A percentile compares a stretch with the other conserved stretches of the same genome.
Conservation (phyloP, 2,329 filamentous ascomycete species). For the Apiospora aurea region DNA sequence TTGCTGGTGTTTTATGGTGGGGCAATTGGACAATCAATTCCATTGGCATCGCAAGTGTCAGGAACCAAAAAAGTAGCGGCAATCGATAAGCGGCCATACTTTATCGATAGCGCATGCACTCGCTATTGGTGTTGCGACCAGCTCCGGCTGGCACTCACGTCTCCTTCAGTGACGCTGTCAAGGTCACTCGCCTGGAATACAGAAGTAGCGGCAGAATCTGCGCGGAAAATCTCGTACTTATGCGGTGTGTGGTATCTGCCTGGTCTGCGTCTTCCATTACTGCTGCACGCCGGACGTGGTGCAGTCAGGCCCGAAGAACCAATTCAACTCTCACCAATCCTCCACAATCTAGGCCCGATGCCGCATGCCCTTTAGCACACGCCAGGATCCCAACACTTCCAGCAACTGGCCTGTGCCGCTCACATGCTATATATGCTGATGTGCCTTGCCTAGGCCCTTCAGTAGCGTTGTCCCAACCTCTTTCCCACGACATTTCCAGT, state of each 20-base stretch:
- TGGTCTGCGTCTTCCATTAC: background rate
- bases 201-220: background rate
- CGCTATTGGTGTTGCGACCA: background rate
- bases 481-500: background rate
- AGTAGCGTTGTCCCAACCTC: background rate
- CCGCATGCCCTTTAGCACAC: background rate
- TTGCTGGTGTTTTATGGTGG: conserved; percentile 21
- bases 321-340: background rate
- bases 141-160: background rate
- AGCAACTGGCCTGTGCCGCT: background rate
- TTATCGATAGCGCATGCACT: conserved; percentile 7
- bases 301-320: background rate
- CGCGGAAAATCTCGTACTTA: background rate
- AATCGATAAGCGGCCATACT: conserved; percentile 6
- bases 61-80: background rate
- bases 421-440: background rate
- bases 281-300: background rate
- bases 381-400: background rate
- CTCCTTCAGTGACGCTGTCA: background rate
- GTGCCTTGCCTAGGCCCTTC: background rate
- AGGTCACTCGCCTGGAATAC: background rate
- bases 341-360: background rate
- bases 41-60: background rate
- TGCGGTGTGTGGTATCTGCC: background rate
- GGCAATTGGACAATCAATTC: conserved; percentile 8